These are phyloP conservation scores for Coemansia sp. DNA, from an alignment of 192 early-diverging fungal species.

Conservation along the genomic window DNA sequence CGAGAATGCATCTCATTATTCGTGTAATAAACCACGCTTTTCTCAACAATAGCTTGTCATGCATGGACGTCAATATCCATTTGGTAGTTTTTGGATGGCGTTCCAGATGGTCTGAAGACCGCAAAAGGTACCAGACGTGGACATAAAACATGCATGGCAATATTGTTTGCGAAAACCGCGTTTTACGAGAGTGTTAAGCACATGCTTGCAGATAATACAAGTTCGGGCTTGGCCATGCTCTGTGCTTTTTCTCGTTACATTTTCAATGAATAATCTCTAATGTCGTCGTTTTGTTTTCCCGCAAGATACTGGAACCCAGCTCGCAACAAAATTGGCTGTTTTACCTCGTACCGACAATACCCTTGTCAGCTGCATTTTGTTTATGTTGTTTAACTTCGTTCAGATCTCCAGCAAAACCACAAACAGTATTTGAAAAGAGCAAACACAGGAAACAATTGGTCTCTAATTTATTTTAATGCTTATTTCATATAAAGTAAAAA, in stretches of 20 bases:
- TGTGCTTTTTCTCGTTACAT: background rate
- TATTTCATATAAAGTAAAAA: too few species aligned
- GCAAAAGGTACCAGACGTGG: background rate
- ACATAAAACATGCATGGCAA: background rate
- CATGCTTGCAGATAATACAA: background rate
- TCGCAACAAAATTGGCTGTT: background rate
- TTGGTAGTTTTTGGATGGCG: slow-evolving; percentile 4
- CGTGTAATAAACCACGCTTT: background rate
- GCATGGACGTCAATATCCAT: slow-evolving; percentile 9
- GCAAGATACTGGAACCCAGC: background rate
- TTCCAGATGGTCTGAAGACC: background rate
- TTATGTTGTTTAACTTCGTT: background rate
- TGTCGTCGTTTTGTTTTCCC: background rate
- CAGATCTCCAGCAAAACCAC: background rate
- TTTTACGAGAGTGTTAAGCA: background rate
- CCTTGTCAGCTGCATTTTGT: background rate
- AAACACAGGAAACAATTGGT: background rate
- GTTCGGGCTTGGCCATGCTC: background rate
- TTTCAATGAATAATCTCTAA: background rate
- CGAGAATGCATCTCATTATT: background rate
- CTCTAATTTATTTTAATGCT: background rate
- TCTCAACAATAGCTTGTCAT: background rate
- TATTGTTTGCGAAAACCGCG: background rate
- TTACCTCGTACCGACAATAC: background rate
- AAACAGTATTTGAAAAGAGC: background rate